Evolutionary conservation across 441 rosid species (phyloP).

Genomic region (Francoa sonchifolia): DNA sequence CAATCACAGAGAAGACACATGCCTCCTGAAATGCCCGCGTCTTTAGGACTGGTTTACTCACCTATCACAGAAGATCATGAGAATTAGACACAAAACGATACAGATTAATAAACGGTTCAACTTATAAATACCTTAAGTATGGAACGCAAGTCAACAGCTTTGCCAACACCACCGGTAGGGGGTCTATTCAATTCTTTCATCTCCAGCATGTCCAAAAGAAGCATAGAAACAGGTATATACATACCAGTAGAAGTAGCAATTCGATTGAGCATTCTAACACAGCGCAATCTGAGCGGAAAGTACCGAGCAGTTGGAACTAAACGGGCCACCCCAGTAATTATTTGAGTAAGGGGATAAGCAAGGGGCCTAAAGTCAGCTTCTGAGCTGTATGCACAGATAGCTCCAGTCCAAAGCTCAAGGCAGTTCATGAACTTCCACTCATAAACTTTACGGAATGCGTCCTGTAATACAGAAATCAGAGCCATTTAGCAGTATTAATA

Average conservation of each 20-base stretch:
- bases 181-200: constrained; percentile 84
- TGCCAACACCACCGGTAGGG: constrained; percentile 84
- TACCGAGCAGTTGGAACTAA: constrained; percentile 90
- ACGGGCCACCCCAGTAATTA: constrained; percentile 77
- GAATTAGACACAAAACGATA: neutral
- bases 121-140: constrained; percentile 44
- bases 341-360: constrained; percentile 81
- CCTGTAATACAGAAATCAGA: constrained; percentile 23
- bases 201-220: constrained; percentile 89
- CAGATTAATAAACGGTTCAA: too few relatives aligned
- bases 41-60: constrained; percentile 72
- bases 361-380: constrained; percentile 75
- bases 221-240: constrained; percentile 82
- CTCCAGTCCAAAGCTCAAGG: constrained; percentile 97
- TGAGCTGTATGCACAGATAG: constrained; percentile 55
- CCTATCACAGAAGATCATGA: constrained; percentile 26
- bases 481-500: too few relatives aligned
- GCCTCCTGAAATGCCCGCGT: constrained; percentile 92
- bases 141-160: constrained; percentile 65
- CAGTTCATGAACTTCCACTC: constrained; percentile 93
- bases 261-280: constrained; percentile 80
- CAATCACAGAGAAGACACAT: constrained; percentile 72
- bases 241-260: constrained; percentile 64
- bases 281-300: constrained; percentile 78
- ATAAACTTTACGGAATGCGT: constrained; percentile 80